Evolutionary conservation across 768 basidiomycete species (phyloP), one percentile per base, ranked within the genome.

Genomic region (Amanita rubescens): DNA sequence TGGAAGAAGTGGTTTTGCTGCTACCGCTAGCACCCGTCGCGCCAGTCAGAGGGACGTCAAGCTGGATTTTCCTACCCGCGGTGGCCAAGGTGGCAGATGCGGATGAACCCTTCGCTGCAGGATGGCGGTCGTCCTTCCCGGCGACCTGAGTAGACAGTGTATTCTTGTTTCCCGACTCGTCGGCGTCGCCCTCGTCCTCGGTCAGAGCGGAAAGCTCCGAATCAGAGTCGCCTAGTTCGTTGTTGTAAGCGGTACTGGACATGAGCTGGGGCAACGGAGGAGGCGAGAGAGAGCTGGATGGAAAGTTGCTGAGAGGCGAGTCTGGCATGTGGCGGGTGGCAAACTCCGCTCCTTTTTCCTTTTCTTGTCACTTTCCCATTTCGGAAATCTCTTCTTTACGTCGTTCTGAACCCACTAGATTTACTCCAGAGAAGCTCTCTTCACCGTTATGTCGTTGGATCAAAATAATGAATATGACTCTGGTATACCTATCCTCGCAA

Each of bases 201-300:
- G 87, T 90, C 64, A 90, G 80, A 65, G 88, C 88, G 39, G 87
- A 89, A 55, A 90, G 79, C 70, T 90, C 88, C 5, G 87, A 89
- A 66, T 80, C 86, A 32, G 67, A 75, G 70, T 82, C 69, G 55
- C 60, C 68, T 53, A 58, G 60, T 25, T 60, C 57, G 30, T 53
- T 57, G 59, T 37, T 57, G 59, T 37, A 45, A 58, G 37, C 9
- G 14, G 7, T 11, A 3, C 25, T 5, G 35, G 15, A 37, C 38
- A 48, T 55, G 19, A 19, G 17, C 5, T 14, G 22, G n/a, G 37
- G 33, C 1, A 22, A 24, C 17, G 56, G 67, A 22, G 57, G 70
- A 49, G 60, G 68, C 8, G 71, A 65, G 10, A 69, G 73, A 0
- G 86, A 80, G 0, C 84, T 84, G 2, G 85, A 85, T 0, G 85